Conservation (phyloP, 1,284 basidiomycete species). For the Malassezia sp. region DNA sequence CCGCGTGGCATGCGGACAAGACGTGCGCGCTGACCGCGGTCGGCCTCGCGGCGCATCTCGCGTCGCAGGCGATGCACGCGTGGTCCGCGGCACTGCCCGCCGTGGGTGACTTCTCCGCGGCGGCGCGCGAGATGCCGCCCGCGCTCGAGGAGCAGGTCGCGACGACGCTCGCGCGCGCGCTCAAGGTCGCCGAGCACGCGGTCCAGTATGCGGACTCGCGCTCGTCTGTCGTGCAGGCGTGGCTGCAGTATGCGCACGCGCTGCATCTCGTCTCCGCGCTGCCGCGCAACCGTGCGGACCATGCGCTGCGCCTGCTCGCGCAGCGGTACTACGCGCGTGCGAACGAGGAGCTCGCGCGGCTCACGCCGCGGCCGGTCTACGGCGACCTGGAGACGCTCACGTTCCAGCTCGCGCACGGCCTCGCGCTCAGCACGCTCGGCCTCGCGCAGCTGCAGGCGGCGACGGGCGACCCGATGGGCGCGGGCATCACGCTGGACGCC, state of each 20-base stretch:
- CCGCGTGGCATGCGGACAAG: slow-evolving; percentile 42
- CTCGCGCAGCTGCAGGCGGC: slow-evolving; percentile 39
- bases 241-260: slow-evolving; percentile 36
- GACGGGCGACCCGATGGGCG: slow-evolving; percentile 29
- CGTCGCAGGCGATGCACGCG: slow-evolving; percentile 24
- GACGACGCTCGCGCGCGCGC: slow-evolving; percentile 27
- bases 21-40: slow-evolving; percentile 39
- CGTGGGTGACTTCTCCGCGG: slow-evolving; percentile 7
- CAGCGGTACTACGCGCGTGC: slow-evolving; percentile 34
- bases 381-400: neutral
- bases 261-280: slow-evolving; percentile 32
- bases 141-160: slow-evolving; percentile 20
- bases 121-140: slow-evolving; percentile 5
- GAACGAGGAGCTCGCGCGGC: slow-evolving; percentile 28
- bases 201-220: slow-evolving; percentile 41
- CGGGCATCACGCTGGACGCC: slow-evolving; percentile 33
- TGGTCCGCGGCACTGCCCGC: slow-evolving; percentile 12
- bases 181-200: slow-evolving; percentile 44
- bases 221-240: slow-evolving; percentile 30
- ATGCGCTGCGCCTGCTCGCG: slow-evolving; percentile 25
- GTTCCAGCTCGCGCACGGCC: slow-evolving; percentile 21
- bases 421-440: slow-evolving; percentile 37
- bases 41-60: slow-evolving; percentile 34
- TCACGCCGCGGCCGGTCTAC: slow-evolving; percentile 8
- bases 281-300: slow-evolving; percentile 23